Base-by-base conservation (phyloP, 2,329 filamentous ascomycete genomes). In the Trichoderma gracile region DNA sequence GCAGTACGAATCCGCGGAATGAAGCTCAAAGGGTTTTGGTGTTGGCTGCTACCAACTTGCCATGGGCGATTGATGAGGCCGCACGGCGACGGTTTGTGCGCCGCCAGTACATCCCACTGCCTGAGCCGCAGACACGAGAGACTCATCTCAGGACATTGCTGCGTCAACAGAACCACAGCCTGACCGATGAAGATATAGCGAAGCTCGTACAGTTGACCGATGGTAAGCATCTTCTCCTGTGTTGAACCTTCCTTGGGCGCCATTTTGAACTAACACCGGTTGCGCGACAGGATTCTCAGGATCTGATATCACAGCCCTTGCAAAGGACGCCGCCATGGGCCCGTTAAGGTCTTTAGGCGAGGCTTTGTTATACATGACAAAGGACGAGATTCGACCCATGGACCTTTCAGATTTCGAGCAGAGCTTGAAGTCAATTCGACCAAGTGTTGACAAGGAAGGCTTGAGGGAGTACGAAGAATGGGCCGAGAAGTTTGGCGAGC, bases 261-360 rank as follows among this genome's bases (percentile, higher is more conserved):
- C 15, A 9, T 9, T 15, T 14, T 23, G 5, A 4, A 9, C 15
- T 53, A 9, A 61, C 25, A 43, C 23, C n/a, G 17, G 5, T 19
- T 61, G 25, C n/a, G 3, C 2, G 2, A 7, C 23, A 97, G 93
- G 93, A n/a, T 99, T 97, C 78, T 97, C 93, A 9, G 95, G 95
- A 50, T 97, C 93, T 2, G 95, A 99, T 73, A 97, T 99, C 69
- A 98, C 95, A 25, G 93, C 95, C 1, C 81, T 99, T 9, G 95
- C 95, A 7, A 99, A 99, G 78, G 95, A 99, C 74, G 95, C 95
- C 9, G 95, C 95, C 3, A 99, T 99, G 95, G 94, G 95, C 0
- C 95, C 95, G 0, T 80, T 99, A 14, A 86, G 95, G 38, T 94
- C 92, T 60, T 81, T 98, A 2, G 95, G 95, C 27, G 95, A 98